Evolutionary conservation across 345 rosid species (phyloP).

Genomic region (Laguncularia racemosa): DNA sequence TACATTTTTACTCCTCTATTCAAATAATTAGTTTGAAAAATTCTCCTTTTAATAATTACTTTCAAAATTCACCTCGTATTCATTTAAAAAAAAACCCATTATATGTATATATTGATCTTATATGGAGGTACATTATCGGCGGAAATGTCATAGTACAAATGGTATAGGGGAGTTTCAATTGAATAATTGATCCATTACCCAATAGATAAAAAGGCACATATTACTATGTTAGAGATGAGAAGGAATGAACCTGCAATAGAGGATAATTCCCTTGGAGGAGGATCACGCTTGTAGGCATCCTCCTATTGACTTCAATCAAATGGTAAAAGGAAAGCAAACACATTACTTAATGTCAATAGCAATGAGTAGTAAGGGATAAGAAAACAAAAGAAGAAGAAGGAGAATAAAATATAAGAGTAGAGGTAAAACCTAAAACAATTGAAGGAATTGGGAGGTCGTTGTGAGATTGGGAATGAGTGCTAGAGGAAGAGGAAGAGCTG

Average conservation of each 20-base stretch:
- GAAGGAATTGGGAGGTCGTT: slow-evolving; percentile 40
- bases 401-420: background rate
- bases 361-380: background rate
- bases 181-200: background rate
- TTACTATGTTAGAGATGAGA: background rate
- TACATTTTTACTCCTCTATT: too few relatives aligned
- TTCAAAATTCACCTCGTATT: too few relatives aligned
- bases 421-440: slow-evolving; percentile 46
- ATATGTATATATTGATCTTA: too few relatives aligned
- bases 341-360: background rate
- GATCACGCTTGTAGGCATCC: slow-evolving; percentile 39
- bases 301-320: slow-evolving; percentile 58
- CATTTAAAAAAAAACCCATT: too few relatives aligned
- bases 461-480: slow-evolving; percentile 29
- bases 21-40: too few relatives aligned
- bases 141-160: background rate
- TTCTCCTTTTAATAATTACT: too few relatives aligned
- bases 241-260: slow-evolving; percentile 56
- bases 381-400: slow-evolving; percentile 4
- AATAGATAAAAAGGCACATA: background rate
- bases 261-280: slow-evolving; percentile 38
- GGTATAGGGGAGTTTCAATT: background rate
- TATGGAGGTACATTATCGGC: too few relatives aligned
- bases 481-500: slow-evolving; percentile 26
- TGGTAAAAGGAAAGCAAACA: slow-evolving; percentile 7